A percentile compares a stretch with the other conserved stretches of the same genome.
These are phyloP conservation scores for Kwoniella botswanensis DNA, from an alignment of 768 basidiomycete genomes.

Conservation along the genomic window DNA sequence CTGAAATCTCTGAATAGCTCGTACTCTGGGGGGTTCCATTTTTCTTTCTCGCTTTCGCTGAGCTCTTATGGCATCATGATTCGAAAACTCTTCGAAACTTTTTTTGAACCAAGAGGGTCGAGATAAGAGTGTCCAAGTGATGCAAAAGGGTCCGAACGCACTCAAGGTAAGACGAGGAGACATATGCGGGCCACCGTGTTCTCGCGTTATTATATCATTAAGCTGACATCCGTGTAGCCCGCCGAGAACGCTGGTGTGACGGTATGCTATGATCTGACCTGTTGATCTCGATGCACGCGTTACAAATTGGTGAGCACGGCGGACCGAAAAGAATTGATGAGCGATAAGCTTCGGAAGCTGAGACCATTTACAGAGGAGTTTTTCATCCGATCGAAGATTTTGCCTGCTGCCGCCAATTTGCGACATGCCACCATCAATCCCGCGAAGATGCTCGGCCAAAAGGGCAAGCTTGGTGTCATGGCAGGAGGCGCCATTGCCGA, in stretches of 20 bases:
- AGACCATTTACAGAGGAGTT: constrained; percentile 59
- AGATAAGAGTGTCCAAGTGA: constrained; percentile 61
- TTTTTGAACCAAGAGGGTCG: constrained; percentile 59
- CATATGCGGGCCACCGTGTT: no score
- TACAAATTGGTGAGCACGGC: constrained; percentile 59
- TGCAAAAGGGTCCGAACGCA: constrained; percentile 54
- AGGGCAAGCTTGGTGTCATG: constrained; percentile 58
- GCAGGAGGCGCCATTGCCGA: constrained; percentile 60
- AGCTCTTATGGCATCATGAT: constrained; percentile 62
- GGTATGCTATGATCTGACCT: constrained; percentile 46
- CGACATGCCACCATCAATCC: constrained; percentile 62
- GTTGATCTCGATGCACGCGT: constrained; percentile 70
- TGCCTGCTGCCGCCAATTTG: constrained; percentile 57
- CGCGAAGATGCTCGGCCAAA: constrained; percentile 59
- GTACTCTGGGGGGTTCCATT: no score
- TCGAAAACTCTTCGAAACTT: constrained; percentile 61
- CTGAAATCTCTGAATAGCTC: no score
- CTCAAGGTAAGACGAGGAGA: no score
- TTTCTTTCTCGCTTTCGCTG: no score
- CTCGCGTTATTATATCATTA: no score
- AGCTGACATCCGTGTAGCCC: neutral
- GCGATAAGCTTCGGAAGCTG: no score
- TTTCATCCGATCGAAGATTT: constrained; percentile 59
- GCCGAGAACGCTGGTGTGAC: constrained; percentile 17
- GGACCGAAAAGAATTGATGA: no score